phyloP scores from a whole-genome alignment of 441 rosid genomes.

The Syzygium malaccense region DNA sequence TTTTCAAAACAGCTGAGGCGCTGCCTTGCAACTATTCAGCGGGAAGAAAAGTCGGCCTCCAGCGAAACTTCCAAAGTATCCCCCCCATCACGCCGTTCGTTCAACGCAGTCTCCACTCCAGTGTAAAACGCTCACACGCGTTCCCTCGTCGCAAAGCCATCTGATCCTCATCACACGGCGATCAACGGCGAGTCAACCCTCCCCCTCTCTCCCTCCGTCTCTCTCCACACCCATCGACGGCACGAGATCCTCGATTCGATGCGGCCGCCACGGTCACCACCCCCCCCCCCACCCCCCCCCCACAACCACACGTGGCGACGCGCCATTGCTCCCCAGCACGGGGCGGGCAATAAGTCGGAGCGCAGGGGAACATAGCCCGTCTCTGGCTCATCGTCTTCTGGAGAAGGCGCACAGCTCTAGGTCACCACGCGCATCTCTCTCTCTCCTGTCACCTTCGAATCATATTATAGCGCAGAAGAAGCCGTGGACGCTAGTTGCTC shows the following conservation, averaged over 20 bases:
- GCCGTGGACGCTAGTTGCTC: constrained; percentile 22
- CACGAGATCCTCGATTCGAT: not conserved
- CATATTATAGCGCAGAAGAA: not conserved
- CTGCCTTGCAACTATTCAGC: not conserved
- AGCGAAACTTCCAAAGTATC: constrained; percentile 2
- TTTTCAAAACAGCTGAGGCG: not conserved
- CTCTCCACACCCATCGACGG: not conserved
- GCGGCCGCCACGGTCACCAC: not conserved
- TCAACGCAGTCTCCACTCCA: not conserved
- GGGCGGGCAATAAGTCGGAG: not conserved
- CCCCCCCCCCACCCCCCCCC: no score
- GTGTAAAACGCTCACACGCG: not conserved
- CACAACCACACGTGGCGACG: not conserved
- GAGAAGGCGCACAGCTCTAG: constrained; percentile 51
- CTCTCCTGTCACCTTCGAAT: not conserved
- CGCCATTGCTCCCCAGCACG: not conserved
- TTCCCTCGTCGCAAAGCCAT: not conserved
- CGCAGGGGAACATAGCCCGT: not conserved
- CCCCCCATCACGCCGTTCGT: not conserved
- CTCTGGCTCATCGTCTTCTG: constrained; percentile 5
- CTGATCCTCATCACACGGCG: not conserved
- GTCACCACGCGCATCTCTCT: constrained; percentile 39
- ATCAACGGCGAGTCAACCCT: not conserved
- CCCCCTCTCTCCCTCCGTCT: no score
- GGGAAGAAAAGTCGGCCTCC: not conserved